These are phyloP conservation scores for Hypoxylon sp. DNA, from an alignment of 2,329 filamentous ascomycete genomes.

Conservation along the genomic window DNA sequence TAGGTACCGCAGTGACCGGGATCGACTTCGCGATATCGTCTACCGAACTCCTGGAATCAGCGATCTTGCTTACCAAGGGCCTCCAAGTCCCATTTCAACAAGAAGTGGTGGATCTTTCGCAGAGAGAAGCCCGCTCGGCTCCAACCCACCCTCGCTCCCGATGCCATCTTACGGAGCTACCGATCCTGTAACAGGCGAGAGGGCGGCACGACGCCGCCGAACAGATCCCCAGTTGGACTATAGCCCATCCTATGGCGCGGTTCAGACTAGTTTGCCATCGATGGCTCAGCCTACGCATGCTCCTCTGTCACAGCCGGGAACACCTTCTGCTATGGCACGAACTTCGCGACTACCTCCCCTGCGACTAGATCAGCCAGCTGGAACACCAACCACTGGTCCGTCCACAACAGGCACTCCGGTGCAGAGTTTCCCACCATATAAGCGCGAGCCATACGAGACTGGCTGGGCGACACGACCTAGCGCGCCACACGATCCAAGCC, in stretches of 20 bases:
- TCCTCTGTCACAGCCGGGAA: constrained; percentile 54
- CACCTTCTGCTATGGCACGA: constrained; percentile 50
- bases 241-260: constrained; percentile 59
- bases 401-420: constrained; percentile 47
- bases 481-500: constrained; percentile 44
- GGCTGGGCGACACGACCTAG: constrained; percentile 57
- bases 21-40: constrained; percentile 78
- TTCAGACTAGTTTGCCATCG: constrained; percentile 59
- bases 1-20: constrained; percentile 80
- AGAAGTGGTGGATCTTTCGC: constrained; percentile 57
- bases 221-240: constrained; percentile 65
- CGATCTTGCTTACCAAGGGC: constrained; percentile 66
- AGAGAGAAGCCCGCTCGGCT: constrained; percentile 57
- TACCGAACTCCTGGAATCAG: constrained; percentile 70
- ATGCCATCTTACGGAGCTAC: constrained; percentile 56
- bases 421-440: constrained; percentile 51
- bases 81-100: constrained; percentile 64
- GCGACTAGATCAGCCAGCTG: constrained; percentile 61
- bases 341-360: constrained; percentile 65
- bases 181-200: constrained; percentile 63
- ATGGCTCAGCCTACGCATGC: constrained; percentile 59
- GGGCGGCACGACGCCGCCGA: constrained; percentile 63
- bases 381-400: constrained; percentile 45
- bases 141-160: constrained; percentile 43
- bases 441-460: constrained; percentile 56